Percentiles rank a stretch among this genome's conserved stretches.
Conservation (phyloP, 306 rosid genomes). For the Crotalaria pallida region DNA sequence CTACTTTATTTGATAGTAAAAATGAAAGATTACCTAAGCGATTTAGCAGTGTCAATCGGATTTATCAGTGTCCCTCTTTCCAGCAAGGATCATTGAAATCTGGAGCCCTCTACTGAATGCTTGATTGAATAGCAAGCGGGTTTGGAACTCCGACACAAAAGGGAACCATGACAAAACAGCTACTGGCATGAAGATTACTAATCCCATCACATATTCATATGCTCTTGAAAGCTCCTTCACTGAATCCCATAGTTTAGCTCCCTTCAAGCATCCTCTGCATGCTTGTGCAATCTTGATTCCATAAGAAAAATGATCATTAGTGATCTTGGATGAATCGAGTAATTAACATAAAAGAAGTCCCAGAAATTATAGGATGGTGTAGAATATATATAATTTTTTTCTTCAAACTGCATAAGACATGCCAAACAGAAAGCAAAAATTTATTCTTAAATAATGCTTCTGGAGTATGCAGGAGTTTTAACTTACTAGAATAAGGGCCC, state of each 20-base stretch:
- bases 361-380: not conserved
- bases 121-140: constrained; percentile 89
- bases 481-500: constrained; percentile 87
- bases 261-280: constrained; percentile 52
- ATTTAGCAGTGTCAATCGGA: constrained; percentile 19
- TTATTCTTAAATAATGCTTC: not conserved
- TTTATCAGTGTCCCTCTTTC: constrained; percentile 51
- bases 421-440: not conserved
- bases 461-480: not conserved
- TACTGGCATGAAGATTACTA: constrained; percentile 67
- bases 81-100: constrained; percentile 89
- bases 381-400: not conserved
- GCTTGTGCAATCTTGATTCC: constrained; percentile 73
- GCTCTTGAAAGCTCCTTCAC: constrained; percentile 82
- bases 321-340: not conserved
- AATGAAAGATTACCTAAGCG: constrained; percentile 16
- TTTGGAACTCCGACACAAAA: constrained; percentile 83
- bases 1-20: not conserved
- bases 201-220: constrained; percentile 84
- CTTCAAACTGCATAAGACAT: constrained; percentile 1
- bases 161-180: constrained; percentile 93
- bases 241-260: constrained; percentile 67
- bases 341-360: not conserved
- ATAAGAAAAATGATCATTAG: constrained; percentile 1
- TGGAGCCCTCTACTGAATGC: constrained; percentile 97